Base-by-base conservation (phyloP, 2,329 filamentous ascomycete genomes). In the Purpureocillium takamizusanense region DNA sequence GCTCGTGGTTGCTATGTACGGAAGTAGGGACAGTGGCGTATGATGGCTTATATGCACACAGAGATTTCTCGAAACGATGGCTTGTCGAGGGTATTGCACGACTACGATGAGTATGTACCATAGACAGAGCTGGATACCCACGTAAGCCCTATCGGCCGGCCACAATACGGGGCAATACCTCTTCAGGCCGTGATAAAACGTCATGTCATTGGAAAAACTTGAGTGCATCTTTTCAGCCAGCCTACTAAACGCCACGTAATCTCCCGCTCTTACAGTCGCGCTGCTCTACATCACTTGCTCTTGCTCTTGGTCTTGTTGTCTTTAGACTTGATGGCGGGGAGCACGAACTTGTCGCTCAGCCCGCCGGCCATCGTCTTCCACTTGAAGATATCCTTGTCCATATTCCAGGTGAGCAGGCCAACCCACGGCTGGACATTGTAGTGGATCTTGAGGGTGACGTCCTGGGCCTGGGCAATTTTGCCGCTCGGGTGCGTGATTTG, bases 341-440 rank as follows among this genome's bases (percentile, higher is more conserved):
- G 66, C 15, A 56, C 60, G 53, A 89, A 88, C 21, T 55, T 56
- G 48, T 76, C 69, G 54, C 78, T 86, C 47, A 72, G 55, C n/a
- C 81, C 83, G 5, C 76, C 78, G 49, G 69, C 66, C 44, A 88
- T 52, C 38, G 66, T 69, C 63, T 78, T 72, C 85, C 85, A 89
- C 36, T 65, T 58, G 9, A 75, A 75, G 40, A 75, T 60, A 46
- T 75, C 68, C 31, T 56, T 50, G 45, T 69, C 60, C 45, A 78
- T 69, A 53, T 83, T 82, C 92, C 92, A 98, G 31, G 83, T 83
- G 59, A 97, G 63, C 37, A 83, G 64, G 12, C 92, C 92, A 10
- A 98, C 87, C 86, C 90, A 97, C 25, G 92, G 92, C 70, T 98
- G 92, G 43, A 97, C 84, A 64, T 97, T 97, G 78, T 94, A 98